Evolutionary conservation across 306 rosid genomes (phyloP).

Genomic region (Cyclanthera cordifolia): DNA sequence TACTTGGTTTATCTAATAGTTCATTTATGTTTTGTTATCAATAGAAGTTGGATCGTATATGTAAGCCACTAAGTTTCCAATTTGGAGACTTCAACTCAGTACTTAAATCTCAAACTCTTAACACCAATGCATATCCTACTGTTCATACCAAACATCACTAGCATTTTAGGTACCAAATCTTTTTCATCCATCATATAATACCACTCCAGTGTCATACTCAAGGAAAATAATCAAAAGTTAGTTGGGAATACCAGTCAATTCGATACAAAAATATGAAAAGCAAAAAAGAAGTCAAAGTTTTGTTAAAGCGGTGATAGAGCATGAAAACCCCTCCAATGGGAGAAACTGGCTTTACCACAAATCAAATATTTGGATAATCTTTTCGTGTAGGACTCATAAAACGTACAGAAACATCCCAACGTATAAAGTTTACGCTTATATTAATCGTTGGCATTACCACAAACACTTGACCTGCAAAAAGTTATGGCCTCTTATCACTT

Average conservation of each 20-base stretch:
- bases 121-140: not conserved
- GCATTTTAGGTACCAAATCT: not conserved
- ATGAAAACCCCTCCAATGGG: not conserved
- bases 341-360: not conserved
- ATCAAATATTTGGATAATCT: not conserved
- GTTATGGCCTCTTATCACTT: not conserved
- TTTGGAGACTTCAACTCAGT: too few relatives aligned
- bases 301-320: too few relatives aligned
- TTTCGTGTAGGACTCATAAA: not conserved
- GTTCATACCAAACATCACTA: not conserved
- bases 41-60: too few relatives aligned
- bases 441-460: not conserved
- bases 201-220: not conserved
- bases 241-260: not conserved
- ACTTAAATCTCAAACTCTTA: not conserved
- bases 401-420: not conserved
- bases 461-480: slow-evolving; percentile 5
- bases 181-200: too few relatives aligned
- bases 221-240: not conserved
- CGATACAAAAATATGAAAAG: not conserved
- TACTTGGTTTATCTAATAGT: too few relatives aligned
- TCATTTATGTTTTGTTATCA: too few relatives aligned
- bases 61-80: not conserved
- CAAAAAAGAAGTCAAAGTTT: too few relatives aligned
- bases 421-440: not conserved